Conservation (phyloP, 2,329 filamentous ascomycete genomes). For the Phyllosticta paracitricarpa region DNA sequence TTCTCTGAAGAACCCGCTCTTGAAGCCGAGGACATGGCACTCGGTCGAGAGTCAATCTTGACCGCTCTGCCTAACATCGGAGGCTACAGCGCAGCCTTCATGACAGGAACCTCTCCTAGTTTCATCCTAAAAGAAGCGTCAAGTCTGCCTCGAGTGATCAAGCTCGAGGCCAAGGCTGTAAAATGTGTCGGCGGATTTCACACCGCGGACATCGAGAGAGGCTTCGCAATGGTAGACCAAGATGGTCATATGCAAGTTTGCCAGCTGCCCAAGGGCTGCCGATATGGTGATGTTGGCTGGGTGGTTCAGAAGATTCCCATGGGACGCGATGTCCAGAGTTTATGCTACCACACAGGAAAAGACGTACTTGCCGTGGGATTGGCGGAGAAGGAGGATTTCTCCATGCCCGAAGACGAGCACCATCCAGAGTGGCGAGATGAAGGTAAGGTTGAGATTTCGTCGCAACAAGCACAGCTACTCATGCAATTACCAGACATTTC, state of each 20-base stretch:
- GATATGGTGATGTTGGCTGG: slow-evolving; percentile 66
- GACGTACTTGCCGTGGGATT: slow-evolving; percentile 70
- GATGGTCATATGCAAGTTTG: slow-evolving; percentile 62
- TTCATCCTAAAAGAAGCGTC: slow-evolving; percentile 78
- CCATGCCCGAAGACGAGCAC: slow-evolving; percentile 76
- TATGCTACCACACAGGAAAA: slow-evolving; percentile 68
- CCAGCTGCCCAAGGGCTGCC: slow-evolving; percentile 56
- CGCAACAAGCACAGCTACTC: neutral
- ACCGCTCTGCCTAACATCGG: slow-evolving; percentile 54
- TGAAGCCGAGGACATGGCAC: slow-evolving; percentile 41
- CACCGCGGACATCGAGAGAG: slow-evolving; percentile 64
- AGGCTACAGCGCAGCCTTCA: slow-evolving; percentile 72
- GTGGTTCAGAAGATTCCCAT: slow-evolving; percentile 62
- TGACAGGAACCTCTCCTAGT: slow-evolving; percentile 68
- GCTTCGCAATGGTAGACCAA: slow-evolving; percentile 73
- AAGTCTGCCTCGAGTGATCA: slow-evolving; percentile 64
- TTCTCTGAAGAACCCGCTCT: slow-evolving; percentile 41
- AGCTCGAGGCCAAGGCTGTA: slow-evolving; percentile 58
- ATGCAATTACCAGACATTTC: slow-evolving; percentile 31
- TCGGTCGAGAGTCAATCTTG: slow-evolving; percentile 38
- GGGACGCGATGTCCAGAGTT: slow-evolving; percentile 57
- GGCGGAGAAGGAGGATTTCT: slow-evolving; percentile 58
- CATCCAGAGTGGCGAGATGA: slow-evolving; percentile 73
- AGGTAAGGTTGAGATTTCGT: slow-evolving; percentile 29
- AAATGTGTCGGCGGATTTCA: slow-evolving; percentile 67